Evolutionary conservation across 2,329 filamentous ascomycete species (phyloP).

Genomic region (Coleophoma crateriformis): DNA sequence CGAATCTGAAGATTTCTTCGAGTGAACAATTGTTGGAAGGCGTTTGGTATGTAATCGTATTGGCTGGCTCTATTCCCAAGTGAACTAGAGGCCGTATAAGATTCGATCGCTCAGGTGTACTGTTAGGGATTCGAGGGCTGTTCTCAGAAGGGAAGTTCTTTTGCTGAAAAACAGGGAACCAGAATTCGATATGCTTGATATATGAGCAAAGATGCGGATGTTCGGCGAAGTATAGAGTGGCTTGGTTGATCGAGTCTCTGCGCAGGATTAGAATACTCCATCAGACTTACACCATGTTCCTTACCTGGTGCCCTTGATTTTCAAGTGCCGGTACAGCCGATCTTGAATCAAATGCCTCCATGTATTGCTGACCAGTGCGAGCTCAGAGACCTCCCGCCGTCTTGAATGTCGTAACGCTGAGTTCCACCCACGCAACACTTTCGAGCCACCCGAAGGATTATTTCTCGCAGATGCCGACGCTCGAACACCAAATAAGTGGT

Average conservation of each 20-base stretch:
- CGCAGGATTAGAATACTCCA: neutral
- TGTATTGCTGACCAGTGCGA: constrained; percentile 55
- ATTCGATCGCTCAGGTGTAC: constrained; percentile 17
- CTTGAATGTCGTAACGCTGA: constrained; percentile 62
- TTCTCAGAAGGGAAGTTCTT: constrained; percentile 21
- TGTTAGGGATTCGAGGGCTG: constrained; percentile 18
- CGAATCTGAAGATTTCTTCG: constrained; percentile 63
- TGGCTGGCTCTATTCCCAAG: constrained; percentile 30
- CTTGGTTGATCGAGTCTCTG: constrained; percentile 52
- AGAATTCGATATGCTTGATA: constrained; percentile 69
- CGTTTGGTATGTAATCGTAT: constrained; percentile 52
- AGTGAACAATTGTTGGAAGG: constrained; percentile 63
- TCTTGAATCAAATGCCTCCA: constrained; percentile 67
- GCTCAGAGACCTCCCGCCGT: constrained; percentile 59
- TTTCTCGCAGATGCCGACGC: constrained; percentile 55
- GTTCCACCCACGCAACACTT: constrained; percentile 53
- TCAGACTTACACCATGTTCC: neutral
- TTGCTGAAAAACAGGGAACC: constrained; percentile 65
- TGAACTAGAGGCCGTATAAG: constrained; percentile 26
- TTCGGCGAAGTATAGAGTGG: constrained; percentile 52
- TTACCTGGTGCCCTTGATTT: constrained; percentile 58
- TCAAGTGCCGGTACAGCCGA: constrained; percentile 69
- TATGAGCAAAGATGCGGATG: constrained; percentile 56
- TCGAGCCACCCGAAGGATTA: constrained; percentile 45
- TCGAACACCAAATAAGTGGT: constrained; percentile 65